phyloP scores from a whole-genome alignment of 2,329 filamentous ascomycete species.

The Talaromyces sp. region DNA sequence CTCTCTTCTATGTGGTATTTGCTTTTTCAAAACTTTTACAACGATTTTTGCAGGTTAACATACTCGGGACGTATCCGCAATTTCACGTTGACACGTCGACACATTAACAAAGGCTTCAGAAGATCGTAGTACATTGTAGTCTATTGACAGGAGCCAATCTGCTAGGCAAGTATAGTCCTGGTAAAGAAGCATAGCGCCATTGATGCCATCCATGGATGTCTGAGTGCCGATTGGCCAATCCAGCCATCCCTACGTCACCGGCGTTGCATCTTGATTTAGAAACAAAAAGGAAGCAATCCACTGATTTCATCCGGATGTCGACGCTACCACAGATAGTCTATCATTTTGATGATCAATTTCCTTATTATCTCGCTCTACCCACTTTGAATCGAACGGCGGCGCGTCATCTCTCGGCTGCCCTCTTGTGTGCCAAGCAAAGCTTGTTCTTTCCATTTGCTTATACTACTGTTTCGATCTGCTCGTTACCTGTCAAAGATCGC shows the following conservation, averaged over 20 bases:
- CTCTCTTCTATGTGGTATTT: background rate
- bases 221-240: slow-evolving; percentile 4
- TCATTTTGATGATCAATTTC: background rate
- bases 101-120: background rate
- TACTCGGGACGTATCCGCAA: background rate
- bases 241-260: slow-evolving; percentile 1
- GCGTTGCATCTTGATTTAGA: background rate
- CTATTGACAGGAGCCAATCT: background rate
- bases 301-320: background rate
- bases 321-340: background rate
- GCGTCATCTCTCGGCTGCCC: background rate
- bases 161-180: no score
- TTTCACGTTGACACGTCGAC: background rate
- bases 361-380: background rate
- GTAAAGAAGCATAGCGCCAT: no score
- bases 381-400: background rate
- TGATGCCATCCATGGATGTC: no score
- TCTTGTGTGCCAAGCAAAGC: background rate
- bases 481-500: background rate
- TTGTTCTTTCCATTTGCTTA: background rate
- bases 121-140: background rate
- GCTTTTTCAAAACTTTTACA: background rate
- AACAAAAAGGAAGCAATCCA: background rate
- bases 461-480: background rate
- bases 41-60: background rate